Conservation (phyloP, 352 stramenopile species). For the Pythium guiyangense region DNA sequence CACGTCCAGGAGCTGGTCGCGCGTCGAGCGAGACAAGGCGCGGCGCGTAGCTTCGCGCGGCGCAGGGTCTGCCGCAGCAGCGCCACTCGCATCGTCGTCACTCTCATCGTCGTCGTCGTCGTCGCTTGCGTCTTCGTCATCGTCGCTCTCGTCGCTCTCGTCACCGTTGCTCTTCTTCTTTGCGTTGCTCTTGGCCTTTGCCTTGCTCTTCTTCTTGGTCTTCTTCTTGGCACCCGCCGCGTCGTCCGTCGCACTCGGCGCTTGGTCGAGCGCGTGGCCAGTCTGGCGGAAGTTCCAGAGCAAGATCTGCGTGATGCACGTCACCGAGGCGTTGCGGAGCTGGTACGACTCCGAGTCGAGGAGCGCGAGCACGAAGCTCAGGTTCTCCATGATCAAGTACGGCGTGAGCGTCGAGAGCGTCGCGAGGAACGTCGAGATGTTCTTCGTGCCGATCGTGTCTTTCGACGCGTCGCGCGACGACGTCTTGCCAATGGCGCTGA, state of each 20-base stretch:
- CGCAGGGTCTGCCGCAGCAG: conserved; percentile 1
- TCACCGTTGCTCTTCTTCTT: conserved; percentile 4
- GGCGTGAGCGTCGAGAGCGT: conserved; percentile 58
- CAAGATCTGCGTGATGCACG: conserved; percentile 72
- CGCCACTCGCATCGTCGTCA: conserved; percentile 15
- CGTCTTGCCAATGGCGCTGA: conserved; percentile 76
- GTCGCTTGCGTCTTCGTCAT: conserved; percentile 1
- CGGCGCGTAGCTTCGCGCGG: conserved; percentile 12
- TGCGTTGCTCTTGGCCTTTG: neutral
- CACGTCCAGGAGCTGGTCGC: conserved; percentile 83
- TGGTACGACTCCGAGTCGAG: conserved; percentile 77
- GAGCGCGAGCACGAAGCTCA: conserved; percentile 72
- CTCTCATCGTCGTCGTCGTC: conserved; percentile 23
- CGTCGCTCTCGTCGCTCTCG: conserved; percentile 21
- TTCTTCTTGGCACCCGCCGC: neutral
- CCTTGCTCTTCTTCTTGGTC: conserved; percentile 2
- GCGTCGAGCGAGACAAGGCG: conserved; percentile 54
- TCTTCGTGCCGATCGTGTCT: conserved; percentile 62
- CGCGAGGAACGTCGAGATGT: conserved; percentile 71
- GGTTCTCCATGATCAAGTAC: conserved; percentile 65
- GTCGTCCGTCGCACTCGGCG: neutral
- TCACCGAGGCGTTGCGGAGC: conserved; percentile 66
- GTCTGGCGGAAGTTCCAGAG: conserved; percentile 71
- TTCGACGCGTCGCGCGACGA: conserved; percentile 64
- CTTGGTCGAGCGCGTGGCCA: conserved; percentile 16